phyloP scores from a whole-genome alignment of 768 basidiomycete species.

The Phallus indusiatus region DNA sequence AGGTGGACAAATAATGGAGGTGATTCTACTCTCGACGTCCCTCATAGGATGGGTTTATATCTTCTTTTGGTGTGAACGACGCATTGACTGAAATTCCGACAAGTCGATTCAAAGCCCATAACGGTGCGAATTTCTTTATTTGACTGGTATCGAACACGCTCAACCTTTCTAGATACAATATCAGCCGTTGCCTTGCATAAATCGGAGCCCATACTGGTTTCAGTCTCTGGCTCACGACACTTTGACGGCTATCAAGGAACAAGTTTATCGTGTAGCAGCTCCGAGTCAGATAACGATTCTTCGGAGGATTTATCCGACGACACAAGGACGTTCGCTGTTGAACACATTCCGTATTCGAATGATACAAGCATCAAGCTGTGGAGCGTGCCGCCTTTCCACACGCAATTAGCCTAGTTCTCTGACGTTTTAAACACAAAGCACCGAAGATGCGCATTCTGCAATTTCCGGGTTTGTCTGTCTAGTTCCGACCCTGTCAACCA shows the following conservation, averaged over 20 bases:
- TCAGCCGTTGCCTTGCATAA: slow-evolving; percentile 73
- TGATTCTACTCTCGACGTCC: background rate
- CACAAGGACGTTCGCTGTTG: background rate
- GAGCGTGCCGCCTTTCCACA: background rate
- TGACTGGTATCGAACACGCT: background rate
- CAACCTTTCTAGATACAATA: slow-evolving; percentile 46
- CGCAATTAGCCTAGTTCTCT: background rate
- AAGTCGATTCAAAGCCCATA: slow-evolving; percentile 42
- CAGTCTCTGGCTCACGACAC: slow-evolving; percentile 72
- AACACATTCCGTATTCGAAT: background rate
- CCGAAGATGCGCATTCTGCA: no score
- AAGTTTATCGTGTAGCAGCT: no score
- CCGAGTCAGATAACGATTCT: slow-evolving; percentile 13
- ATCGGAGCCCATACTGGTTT: slow-evolving; percentile 42
- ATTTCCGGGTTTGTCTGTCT: no score
- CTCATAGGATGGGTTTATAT: slow-evolving; percentile 46
- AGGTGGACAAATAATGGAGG: background rate
- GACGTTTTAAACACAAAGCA: no score
- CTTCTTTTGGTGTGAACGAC: slow-evolving; percentile 43
- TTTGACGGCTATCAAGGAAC: slow-evolving; percentile 25
- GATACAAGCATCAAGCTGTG: slow-evolving; percentile 9
- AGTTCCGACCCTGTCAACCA: no score
- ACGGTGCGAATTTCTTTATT: slow-evolving; percentile 31
- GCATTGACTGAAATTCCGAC: slow-evolving; percentile 16
- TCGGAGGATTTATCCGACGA: slow-evolving; percentile 17